phyloP scores from a whole-genome alignment of 202 grass and related monocot species.

The Saccharum hybrid region DNA sequence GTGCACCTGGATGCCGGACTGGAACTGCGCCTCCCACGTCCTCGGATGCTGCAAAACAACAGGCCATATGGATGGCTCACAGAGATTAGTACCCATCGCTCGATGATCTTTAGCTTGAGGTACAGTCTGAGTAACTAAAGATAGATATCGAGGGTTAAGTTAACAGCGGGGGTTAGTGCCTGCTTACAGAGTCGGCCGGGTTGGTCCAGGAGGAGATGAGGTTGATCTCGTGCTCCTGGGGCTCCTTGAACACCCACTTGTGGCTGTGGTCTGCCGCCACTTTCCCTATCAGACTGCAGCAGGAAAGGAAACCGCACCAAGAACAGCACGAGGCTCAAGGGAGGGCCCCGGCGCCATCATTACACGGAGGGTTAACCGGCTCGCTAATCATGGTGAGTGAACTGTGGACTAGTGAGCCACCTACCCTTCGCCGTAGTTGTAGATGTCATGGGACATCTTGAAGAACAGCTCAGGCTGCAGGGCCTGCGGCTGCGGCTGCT shows the following conservation, averaged over 20 bases:
- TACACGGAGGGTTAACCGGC: background rate
- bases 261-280: constrained; percentile 95
- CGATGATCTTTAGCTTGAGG: background rate
- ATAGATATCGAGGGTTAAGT: background rate
- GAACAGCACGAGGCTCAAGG: background rate
- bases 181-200: constrained; percentile 80
- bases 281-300: constrained; percentile 85
- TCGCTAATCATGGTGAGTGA: background rate
- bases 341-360: background rate
- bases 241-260: constrained; percentile 94
- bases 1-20: constrained; percentile 86
- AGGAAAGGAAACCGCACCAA: constrained; percentile 3
- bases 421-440: constrained; percentile 98
- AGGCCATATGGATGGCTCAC: background rate
- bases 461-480: constrained; percentile 98
- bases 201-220: constrained; percentile 76
- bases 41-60: constrained; percentile 74
- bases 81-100: background rate
- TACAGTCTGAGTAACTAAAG: too few relatives aligned
- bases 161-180: too few relatives aligned
- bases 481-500: constrained; percentile 23
- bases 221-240: constrained; percentile 61
- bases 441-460: constrained; percentile 99
- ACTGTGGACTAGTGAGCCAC: background rate
- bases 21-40: constrained; percentile 99